Base-by-base conservation (phyloP, 2,329 filamentous ascomycete genomes). In the Aspergillus floridensis region DNA sequence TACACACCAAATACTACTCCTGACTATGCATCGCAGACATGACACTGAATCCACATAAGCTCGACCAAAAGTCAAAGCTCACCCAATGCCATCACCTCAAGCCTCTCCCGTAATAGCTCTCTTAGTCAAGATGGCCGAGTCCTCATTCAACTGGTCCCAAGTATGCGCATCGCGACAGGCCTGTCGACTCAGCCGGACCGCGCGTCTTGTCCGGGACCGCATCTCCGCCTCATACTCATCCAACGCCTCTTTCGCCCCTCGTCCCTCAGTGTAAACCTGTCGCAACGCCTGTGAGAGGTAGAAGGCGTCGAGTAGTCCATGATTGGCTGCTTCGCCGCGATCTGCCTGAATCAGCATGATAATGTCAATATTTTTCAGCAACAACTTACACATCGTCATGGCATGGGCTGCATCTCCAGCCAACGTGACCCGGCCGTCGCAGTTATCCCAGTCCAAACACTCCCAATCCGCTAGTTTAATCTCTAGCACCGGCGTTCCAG, bases 141-240 rank as follows among this genome's bases (percentile, higher is more conserved):
- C 62, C 24, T 66, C 67, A 46, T 70, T 64, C 12, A 76, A 41
- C 41, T 62, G 56, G 2, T 63, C 62, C 66, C 68, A 74, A n/a
- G 68, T 63, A 62, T 75, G 73, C 1, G 73, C 74, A 60, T 76
- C 74, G 11, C 63, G 52, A 59, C 72, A 75, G 8, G 73, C 74
- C 57, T 72, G 69, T n/a, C 72, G 65, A 63, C 72, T 74, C 47
- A 72, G 57, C 16, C 65, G 58, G 14, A 76, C 74, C 1, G 74
- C 74, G 1, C 63, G 60, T 56, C 64, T 61, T 0, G 71, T 70
- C 2, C 74, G 65, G 10, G 57, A 50, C 19, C 68, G 61, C 71
- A 76, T 72, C 50, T 75, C 74, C 10, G 19, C 29, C 57, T 75
- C 74, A 49, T 70, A 76, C 3, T 53, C 52, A 10, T 67, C 63